Base-by-base conservation (phyloP, 2,329 filamentous ascomycete species). In the Didymella exigua region DNA sequence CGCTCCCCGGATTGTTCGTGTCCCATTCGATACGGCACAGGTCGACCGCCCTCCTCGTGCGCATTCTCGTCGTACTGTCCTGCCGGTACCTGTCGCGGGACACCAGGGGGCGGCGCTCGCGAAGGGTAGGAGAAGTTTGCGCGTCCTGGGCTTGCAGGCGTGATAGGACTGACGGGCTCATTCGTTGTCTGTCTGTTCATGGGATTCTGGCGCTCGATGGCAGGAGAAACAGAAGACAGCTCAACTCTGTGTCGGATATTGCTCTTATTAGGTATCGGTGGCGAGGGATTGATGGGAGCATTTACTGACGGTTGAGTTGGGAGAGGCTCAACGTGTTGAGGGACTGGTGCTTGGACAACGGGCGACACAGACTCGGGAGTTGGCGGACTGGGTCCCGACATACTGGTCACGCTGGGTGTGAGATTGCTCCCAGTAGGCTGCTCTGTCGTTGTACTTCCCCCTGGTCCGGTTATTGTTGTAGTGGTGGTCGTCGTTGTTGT, bases 401-500 rank as follows among this genome's bases (percentile, higher is more conserved):
- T 73, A 42, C 65, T 68, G 16, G 69, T 69, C 19, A 72, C 66
- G 18, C 62, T 69, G 9, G 58, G 61, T 19, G 66, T 56, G 2
- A 63, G 48, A 37, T 51, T 58, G n/a, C 54, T 59, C 9, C 56
- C 55, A 40, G 44, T 59, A 9, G 71, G 69, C 30, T 70, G 63
- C 34, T 72, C 62, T 29, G 73, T 69, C 9, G 71, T 74, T 10
- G 69, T 73, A 19, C 63, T 63, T 1, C 72, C 72, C 3, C 72
- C 71, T 13, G 70, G 70, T 0, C 71, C 70, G 11, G 71, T 73
- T 2, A 67, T 71, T 14, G 70, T 74, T 2, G 70, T 75, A 0
- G 72, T 74, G 1, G 71, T 74, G 1, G 72, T 74, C 2, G 71
- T 75, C 1, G 72, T 73, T 11, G 72, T 75, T 0, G 71, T 75